Percentiles rank a stretch among this genome's conserved stretches.
Evolutionary conservation across 2,329 filamentous ascomycete genomes (phyloP).

Genomic region (Pseudocercospora fijiensis): DNA sequence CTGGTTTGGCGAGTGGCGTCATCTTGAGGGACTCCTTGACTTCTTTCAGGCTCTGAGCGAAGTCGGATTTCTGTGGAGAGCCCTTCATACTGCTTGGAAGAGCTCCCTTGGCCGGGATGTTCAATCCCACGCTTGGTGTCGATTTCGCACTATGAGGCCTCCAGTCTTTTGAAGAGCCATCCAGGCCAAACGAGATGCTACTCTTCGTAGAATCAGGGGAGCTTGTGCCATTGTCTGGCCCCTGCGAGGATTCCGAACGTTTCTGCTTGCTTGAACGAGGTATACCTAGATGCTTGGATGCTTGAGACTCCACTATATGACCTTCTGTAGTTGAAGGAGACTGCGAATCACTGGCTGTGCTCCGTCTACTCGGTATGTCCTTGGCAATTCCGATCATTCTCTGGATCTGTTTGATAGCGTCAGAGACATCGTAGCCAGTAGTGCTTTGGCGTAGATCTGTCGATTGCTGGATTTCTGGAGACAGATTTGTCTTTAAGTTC

Average conservation of each 20-base stretch:
- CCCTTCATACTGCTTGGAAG: conserved; percentile 1
- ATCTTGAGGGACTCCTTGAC: conserved; percentile 23
- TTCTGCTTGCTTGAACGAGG: background rate
- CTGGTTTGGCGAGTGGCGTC: conserved; percentile 24
- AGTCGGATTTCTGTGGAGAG: background rate
- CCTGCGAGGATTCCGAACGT: background rate
- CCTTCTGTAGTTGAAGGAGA: background rate
- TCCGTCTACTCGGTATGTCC: background rate
- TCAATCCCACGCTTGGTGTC: conserved; percentile 9
- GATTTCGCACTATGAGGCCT: conserved; percentile 24
- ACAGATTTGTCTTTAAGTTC: background rate
- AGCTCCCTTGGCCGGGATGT: background rate
- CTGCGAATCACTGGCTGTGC: background rate
- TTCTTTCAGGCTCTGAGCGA: conserved; percentile 6
- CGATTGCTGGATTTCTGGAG: background rate
- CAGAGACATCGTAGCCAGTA: background rate
- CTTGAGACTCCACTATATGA: background rate
- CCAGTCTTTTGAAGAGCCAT: conserved; percentile 20
- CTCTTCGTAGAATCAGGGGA: background rate
- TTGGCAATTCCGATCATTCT: conserved; percentile 3
- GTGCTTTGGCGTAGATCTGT: background rate
- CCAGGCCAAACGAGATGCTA: conserved; percentile 24
- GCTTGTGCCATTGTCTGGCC: background rate
- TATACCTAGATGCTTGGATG: too few relatives aligned
- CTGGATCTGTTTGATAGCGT: background rate